These are phyloP conservation scores for Scedosporium apiospermum DNA, from an alignment of 2,329 filamentous ascomycete genomes.

Conservation along the genomic window DNA sequence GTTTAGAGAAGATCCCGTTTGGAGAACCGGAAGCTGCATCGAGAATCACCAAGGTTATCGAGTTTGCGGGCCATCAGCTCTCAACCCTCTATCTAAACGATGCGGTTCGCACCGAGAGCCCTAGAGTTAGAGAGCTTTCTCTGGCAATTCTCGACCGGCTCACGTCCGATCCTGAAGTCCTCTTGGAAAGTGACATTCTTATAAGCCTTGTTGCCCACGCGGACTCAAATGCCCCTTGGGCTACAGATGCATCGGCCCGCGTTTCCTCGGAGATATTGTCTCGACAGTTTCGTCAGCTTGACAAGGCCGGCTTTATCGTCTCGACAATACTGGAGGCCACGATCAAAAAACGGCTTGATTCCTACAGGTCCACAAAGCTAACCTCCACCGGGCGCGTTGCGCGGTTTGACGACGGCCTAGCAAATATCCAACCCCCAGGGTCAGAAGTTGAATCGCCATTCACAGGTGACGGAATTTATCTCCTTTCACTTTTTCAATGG, in stretches of 20 bases:
- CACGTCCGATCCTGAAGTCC: neutral
- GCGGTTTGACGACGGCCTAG: neutral
- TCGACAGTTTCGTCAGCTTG: neutral
- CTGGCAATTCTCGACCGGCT: neutral
- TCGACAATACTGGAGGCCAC: neutral
- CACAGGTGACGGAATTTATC: neutral
- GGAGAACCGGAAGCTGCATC: neutral
- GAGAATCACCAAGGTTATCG: neutral
- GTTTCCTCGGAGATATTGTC: neutral
- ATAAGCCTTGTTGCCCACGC: neutral
- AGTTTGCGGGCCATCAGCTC: neutral
- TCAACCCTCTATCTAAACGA: neutral
- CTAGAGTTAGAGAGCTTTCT: neutral
- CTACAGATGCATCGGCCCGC: neutral
- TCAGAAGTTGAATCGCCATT: neutral
- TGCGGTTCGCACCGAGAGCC: neutral
- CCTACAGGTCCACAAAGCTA: neutral
- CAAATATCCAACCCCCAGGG: neutral
- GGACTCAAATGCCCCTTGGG: neutral
- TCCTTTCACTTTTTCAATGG: constrained; percentile 46
- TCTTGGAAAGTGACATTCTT: neutral
- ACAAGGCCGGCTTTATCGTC: constrained; percentile 1
- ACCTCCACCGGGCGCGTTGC: neutral
- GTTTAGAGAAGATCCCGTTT: neutral
- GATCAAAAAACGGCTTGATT: neutral